phyloP scores from a whole-genome alignment of 2,329 filamentous ascomycete species.

The Knoxdaviesia proteae region DNA sequence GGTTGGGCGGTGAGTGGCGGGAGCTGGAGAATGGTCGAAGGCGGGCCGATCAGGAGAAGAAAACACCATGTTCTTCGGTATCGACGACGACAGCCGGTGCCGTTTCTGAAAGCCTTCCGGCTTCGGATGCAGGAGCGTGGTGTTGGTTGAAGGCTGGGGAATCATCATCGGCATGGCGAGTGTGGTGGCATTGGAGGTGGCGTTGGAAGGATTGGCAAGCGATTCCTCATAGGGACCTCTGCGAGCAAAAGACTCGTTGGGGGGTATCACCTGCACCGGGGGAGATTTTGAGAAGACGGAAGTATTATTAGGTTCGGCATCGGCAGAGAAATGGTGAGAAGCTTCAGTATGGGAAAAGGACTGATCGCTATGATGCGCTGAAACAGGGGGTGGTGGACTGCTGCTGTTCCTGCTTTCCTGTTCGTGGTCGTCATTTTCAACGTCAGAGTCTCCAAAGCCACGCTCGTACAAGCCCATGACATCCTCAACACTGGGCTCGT shows the following conservation, averaged over 20 bases:
- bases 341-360: too few relatives aligned
- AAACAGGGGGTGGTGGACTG: not conserved
- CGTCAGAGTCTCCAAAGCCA: constrained; percentile 28
- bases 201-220: not conserved
- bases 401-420: constrained; percentile 2
- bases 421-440: constrained; percentile 11
- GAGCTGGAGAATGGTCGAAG: not conserved
- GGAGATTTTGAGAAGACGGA: too few relatives aligned
- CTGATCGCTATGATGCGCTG: too few relatives aligned
- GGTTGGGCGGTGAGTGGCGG: not conserved
- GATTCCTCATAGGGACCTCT: too few relatives aligned
- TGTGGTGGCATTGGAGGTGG: not conserved
- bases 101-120: constrained; percentile 1
- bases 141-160: not conserved
- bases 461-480: constrained; percentile 51
- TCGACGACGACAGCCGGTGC: constrained; percentile 11
- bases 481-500: constrained; percentile 42
- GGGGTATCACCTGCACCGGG: too few relatives aligned
- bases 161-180: not conserved
- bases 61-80: constrained; percentile 11
- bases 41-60: not conserved
- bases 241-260: too few relatives aligned
- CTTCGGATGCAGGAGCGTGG: constrained; percentile 1
- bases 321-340: too few relatives aligned
- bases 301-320: too few relatives aligned